Conservation (phyloP, 805 yeast genomes). For the Wickerhamiella kazuoi region DNA sequence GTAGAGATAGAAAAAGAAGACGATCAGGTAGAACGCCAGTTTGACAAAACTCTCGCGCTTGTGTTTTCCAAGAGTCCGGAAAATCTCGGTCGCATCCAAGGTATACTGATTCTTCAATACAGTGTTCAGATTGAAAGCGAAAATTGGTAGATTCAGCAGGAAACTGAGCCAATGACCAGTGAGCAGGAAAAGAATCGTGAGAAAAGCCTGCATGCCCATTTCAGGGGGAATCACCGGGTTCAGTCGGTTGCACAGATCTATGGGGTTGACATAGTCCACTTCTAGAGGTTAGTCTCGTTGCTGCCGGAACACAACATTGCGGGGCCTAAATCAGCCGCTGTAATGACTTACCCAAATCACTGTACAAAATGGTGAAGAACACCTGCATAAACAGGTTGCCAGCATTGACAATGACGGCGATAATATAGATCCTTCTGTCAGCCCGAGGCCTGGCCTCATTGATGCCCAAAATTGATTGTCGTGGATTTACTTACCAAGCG, state of each 20-base stretch:
- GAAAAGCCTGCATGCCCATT: slow-evolving; percentile 52
- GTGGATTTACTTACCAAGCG: slow-evolving; percentile 4
- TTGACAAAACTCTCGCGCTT: slow-evolving; percentile 82
- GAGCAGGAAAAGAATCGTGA: slow-evolving; percentile 52
- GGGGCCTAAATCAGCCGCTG: too few species aligned
- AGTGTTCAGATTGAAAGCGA: slow-evolving; percentile 68
- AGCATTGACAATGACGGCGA: slow-evolving; percentile 69
- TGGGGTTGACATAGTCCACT: slow-evolving; percentile 81
- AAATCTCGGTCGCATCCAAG: slow-evolving; percentile 94
- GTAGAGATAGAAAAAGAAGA: slow-evolving; percentile 91
- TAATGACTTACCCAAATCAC: slow-evolving; percentile 48
- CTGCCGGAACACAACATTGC: too few species aligned
- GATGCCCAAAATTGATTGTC: neutral
- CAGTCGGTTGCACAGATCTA: slow-evolving; percentile 83
- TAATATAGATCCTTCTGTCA: slow-evolving; percentile 18
- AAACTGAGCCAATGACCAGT: slow-evolving; percentile 90
- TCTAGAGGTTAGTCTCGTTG: too few species aligned
- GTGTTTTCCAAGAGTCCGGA: slow-evolving; percentile 80
- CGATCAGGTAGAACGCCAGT: slow-evolving; percentile 71
- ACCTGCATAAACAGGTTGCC: slow-evolving; percentile 81
- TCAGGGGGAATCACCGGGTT: slow-evolving; percentile 78
- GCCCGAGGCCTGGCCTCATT: neutral
- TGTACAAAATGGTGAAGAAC: slow-evolving; percentile 86
- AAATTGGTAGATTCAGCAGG: slow-evolving; percentile 65
- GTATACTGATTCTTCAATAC: slow-evolving; percentile 62